Evolutionary conservation across 2,329 filamentous ascomycete genomes (phyloP), one percentile per base, ranked within the genome.

Genomic region (Harringtonia lauricola): DNA sequence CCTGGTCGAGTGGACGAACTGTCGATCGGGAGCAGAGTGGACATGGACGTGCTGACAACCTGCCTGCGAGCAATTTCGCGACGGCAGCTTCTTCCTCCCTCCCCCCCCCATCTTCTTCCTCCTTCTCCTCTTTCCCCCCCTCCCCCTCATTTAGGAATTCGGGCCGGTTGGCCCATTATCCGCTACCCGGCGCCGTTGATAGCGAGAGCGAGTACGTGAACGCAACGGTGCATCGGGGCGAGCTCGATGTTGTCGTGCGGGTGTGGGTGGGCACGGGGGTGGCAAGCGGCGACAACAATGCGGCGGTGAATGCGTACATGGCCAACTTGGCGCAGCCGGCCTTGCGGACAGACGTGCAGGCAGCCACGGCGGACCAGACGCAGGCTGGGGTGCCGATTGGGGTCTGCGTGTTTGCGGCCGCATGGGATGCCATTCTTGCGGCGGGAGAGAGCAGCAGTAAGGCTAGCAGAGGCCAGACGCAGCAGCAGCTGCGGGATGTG

Each of bases 371-470:
- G 13, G 58, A 60, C 18, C 74, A 79, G 43, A 57, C 72, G 15
- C 57, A 54, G 3, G 70, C 70, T 0, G 74, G 74, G 2, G 71
- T 68, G 5, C 73, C 73, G 5, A 39, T 55, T 1, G 58, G 61
- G 0, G 58, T 62, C 1, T 66, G 64, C 43, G 55, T 79, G 33
- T 77, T 70, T 50, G 60, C 67, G 24, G 64, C 62, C 2, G 73
- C 74, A 0, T 79, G 74, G 74, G 64, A 67, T 46, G 63, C 62
- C 6, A 68, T 73, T 42, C 47, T 73, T 48, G 44, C 42, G 4
- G 30, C 2, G 6, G 36, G 24, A 8, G 15, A 28, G 7, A 8
- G 12, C n/a, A n/a, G 36, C 30, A 18, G 30, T 31, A 36, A 13
- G n/a, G 13, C 14, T 8, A n/a, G 8, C 22, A 31, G 9, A 3